Evolutionary conservation across 2,329 filamentous ascomycete genomes (phyloP).

Genomic region (Aspergillus quadrilineatus): DNA sequence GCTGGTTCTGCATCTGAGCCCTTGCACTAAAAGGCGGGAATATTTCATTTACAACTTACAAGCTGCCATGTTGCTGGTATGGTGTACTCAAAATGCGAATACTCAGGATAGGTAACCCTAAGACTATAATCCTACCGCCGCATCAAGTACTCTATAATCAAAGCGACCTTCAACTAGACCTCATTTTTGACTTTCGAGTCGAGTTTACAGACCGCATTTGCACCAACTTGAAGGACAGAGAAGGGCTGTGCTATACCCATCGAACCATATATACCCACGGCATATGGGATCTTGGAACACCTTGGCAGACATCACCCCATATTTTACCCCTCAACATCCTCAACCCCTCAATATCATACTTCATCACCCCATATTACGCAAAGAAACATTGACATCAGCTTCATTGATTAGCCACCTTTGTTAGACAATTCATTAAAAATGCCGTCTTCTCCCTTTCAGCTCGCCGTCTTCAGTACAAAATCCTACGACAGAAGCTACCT

Average conservation of each 20-base stretch:
- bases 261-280: not conserved
- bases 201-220: too few species aligned
- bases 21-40: too few species aligned
- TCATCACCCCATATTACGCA: not conserved
- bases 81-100: too few species aligned
- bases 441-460: conserved; percentile 43
- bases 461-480: conserved; percentile 65
- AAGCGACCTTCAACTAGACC: too few species aligned
- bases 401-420: too few species aligned
- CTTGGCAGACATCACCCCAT: conserved; percentile 6
- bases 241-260: not conserved
- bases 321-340: not conserved
- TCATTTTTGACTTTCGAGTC: too few species aligned
- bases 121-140: too few species aligned
- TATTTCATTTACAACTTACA: too few species aligned
- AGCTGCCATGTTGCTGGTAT: too few species aligned
- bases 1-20: too few species aligned
- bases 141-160: too few species aligned
- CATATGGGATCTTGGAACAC: conserved; percentile 1
- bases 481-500: conserved; percentile 62
- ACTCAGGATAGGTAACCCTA: too few species aligned
- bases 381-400: not conserved
- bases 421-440: not conserved
- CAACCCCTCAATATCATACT: not conserved
- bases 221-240: not conserved